Percentiles rank a stretch among this genome's conserved stretches.
Conservation (phyloP, 768 basidiomycete species). For the Phylloporus sp. region DNA sequence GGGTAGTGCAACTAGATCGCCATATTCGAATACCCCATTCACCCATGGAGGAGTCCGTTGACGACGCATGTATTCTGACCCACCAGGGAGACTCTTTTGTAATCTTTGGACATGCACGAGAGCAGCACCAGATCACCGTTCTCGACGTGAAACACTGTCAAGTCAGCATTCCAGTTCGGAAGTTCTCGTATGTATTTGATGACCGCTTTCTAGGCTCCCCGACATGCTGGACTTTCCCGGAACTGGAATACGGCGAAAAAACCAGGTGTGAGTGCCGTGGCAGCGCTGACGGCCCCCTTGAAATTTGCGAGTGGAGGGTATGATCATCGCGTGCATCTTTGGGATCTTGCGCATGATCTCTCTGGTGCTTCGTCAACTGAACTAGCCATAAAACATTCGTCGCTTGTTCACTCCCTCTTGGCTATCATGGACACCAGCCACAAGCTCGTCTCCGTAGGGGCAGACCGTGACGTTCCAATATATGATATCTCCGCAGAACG, state of each 20-base stretch:
- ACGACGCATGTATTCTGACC: constrained; percentile 41
- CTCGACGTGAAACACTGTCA: constrained; percentile 13
- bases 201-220: constrained; percentile 4
- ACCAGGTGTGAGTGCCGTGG: constrained; percentile 40
- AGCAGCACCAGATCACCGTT: constrained; percentile 32
- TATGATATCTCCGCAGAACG: constrained; percentile 48
- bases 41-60: constrained; percentile 32
- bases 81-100: constrained; percentile 23
- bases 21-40: constrained; percentile 19
- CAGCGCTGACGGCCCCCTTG: constrained; percentile 38
- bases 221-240: constrained; percentile 16
- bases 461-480: constrained; percentile 43
- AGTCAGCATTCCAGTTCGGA: constrained; percentile 18
- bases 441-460: constrained; percentile 46
- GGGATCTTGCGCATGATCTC: constrained; percentile 38
- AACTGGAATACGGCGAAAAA: constrained; percentile 36
- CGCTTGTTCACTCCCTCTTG: constrained; percentile 42
- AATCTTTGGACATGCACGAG: constrained; percentile 39
- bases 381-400: constrained; percentile 41
- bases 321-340: constrained; percentile 46
- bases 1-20: constrained; percentile 12
- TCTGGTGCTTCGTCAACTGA: constrained; percentile 28
- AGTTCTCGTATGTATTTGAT: constrained; percentile 3
- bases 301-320: constrained; percentile 49
- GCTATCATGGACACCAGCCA: constrained; percentile 42